Conservation (phyloP, 768 basidiomycete species). For the Goffeauzyma gilvescens region DNA sequence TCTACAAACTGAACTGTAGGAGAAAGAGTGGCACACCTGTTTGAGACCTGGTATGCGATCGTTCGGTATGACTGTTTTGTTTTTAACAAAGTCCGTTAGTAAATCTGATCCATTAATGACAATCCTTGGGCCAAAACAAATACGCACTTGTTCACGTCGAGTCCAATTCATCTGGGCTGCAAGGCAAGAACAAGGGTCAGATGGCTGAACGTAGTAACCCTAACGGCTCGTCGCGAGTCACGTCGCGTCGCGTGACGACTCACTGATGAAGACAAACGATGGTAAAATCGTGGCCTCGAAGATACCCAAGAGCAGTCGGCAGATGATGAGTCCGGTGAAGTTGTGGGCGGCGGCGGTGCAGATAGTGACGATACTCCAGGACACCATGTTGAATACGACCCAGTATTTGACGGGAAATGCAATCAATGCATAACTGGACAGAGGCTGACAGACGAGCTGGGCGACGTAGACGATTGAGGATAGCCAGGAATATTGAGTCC, state of each 20-base stretch:
- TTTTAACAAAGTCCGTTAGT: too few species aligned
- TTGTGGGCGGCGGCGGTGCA: slow-evolving; percentile 9
- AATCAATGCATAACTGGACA: slow-evolving; percentile 36
- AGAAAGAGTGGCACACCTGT: too few species aligned
- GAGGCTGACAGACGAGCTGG: slow-evolving; percentile 36
- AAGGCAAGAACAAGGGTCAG: too few species aligned
- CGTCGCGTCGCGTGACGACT: too few species aligned
- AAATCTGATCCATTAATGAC: too few species aligned
- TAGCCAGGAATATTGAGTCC: slow-evolving; percentile 37
- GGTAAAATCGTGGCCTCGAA: slow-evolving; percentile 11
- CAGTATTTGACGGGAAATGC: slow-evolving; percentile 34
- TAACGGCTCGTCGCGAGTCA: too few species aligned
- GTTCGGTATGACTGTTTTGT: slow-evolving; percentile 4
- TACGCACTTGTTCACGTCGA: slow-evolving; percentile 7
- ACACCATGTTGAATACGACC: slow-evolving; percentile 1
- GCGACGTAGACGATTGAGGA: slow-evolving; percentile 38
- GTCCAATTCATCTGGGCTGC: slow-evolving; percentile 8
- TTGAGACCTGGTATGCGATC: slow-evolving; percentile 8
- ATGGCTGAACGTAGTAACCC: too few species aligned
- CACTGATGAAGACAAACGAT: slow-evolving; percentile 4
- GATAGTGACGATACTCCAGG: slow-evolving; percentile 13
- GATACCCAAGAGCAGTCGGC: slow-evolving; percentile 7
- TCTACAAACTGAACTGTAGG: too few species aligned
- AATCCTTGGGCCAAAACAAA: too few species aligned
- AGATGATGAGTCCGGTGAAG: slow-evolving; percentile 8